Conservation (phyloP, 139 green algal species). For the Coelastrella sp. region DNA sequence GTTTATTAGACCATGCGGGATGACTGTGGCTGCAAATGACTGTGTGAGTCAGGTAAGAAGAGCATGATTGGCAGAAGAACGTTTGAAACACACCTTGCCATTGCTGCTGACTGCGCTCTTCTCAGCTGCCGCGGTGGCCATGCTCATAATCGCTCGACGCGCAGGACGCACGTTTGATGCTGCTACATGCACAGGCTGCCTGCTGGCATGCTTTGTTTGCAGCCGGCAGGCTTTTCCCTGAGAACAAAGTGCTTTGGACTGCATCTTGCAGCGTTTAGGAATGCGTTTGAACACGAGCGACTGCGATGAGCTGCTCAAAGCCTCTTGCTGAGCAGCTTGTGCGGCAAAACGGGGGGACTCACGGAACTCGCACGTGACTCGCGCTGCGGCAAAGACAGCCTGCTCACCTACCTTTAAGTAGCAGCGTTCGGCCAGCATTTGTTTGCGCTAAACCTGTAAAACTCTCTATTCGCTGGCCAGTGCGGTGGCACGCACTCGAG, state of each 20-base stretch:
- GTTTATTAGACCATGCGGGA: background rate
- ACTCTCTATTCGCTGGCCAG: too few relatives aligned
- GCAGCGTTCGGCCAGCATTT: too few relatives aligned
- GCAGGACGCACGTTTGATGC: background rate
- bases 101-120: constrained; percentile 24
- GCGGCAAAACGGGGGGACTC: background rate
- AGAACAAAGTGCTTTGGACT: background rate
- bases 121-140: constrained; percentile 22
- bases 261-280: background rate
- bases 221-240: constrained; percentile 23
- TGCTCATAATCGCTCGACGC: background rate
- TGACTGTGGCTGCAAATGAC: too few relatives aligned
- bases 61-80: too few relatives aligned
- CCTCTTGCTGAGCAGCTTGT: background rate
- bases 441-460: too few relatives aligned
- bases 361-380: background rate
- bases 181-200: background rate
- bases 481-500: too few relatives aligned
- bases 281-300: too few relatives aligned
- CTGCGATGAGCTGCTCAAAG: too few relatives aligned
- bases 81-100: constrained; percentile 30
- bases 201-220: constrained; percentile 6
- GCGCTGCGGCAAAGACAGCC: background rate
- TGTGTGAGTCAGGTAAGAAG: too few relatives aligned
- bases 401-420: too few relatives aligned